A percentile compares a stretch with the other conserved stretches of the same genome.
These are phyloP conservation scores for Rosa multiflora DNA, from an alignment of 306 rosid species.

Conservation along the genomic window DNA sequence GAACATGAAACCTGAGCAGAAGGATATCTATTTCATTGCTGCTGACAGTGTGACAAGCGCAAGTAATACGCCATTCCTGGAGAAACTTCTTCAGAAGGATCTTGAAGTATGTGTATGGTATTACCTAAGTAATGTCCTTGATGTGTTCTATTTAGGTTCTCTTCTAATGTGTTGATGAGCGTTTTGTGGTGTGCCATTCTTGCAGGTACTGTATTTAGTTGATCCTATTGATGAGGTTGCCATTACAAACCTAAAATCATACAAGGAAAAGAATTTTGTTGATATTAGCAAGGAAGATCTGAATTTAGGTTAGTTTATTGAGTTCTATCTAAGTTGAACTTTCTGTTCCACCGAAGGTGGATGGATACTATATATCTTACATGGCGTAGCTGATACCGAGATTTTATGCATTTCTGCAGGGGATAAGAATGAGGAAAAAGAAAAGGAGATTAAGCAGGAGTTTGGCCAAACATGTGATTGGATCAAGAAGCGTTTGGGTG, in stretches of 20 bases:
- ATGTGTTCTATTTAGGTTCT: not conserved
- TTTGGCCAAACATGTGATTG: slow-evolving; percentile 86
- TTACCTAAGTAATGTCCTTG: not conserved
- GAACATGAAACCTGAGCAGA: slow-evolving; percentile 95
- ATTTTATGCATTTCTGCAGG: slow-evolving; percentile 46
- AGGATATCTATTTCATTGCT: slow-evolving; percentile 89
- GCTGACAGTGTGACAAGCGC: slow-evolving; percentile 93
- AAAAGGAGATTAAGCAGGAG: slow-evolving; percentile 84
- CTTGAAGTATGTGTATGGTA: slow-evolving; percentile 56
- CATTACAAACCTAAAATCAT: slow-evolving; percentile 84
- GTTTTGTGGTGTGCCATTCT: slow-evolving; percentile 25
- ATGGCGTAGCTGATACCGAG: not conserved
- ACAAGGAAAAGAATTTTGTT: slow-evolving; percentile 86
- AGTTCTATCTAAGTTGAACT: not conserved
- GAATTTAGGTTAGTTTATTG: slow-evolving; percentile 63
- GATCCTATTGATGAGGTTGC: slow-evolving; percentile 98
- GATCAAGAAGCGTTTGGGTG: slow-evolving; percentile 90
- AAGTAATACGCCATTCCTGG: slow-evolving; percentile 89
- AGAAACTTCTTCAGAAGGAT: slow-evolving; percentile 73
- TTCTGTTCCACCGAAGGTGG: not conserved
- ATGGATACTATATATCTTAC: not conserved
- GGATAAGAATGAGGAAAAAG: slow-evolving; percentile 88
- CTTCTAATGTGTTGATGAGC: slow-evolving; percentile 4
- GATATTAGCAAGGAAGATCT: slow-evolving; percentile 99
- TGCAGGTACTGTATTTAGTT: slow-evolving; percentile 85